These are phyloP conservation scores for Bruguiera gymnorhiza DNA, from an alignment of 345 rosid genomes.

Conservation along the genomic window DNA sequence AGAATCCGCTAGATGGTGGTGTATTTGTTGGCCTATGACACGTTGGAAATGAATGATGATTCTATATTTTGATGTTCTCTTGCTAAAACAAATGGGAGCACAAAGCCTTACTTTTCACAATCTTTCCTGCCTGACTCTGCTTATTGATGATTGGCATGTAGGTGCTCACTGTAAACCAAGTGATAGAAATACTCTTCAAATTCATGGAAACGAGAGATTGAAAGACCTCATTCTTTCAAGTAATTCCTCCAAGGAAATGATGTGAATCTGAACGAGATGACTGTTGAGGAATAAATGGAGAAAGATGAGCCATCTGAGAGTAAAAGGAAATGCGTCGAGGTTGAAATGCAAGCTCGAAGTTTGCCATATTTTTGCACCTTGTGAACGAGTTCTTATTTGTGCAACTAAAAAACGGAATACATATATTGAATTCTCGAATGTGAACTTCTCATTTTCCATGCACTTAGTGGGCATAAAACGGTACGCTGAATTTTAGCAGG, in stretches of 20 bases:
- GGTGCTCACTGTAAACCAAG: conserved; percentile 48
- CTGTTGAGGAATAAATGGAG: conserved; percentile 21
- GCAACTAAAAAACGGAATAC: too few species aligned
- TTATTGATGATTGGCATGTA: conserved; percentile 22
- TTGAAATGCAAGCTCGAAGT: conserved; percentile 3
- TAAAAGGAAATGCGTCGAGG: conserved; percentile 53
- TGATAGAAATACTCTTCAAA: conserved; percentile 65
- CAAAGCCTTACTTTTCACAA: background rate
- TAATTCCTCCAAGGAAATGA: conserved; percentile 57
- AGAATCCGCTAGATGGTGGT: too few species aligned
- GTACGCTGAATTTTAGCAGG: too few species aligned
- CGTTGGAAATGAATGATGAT: background rate
- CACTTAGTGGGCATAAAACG: too few species aligned
- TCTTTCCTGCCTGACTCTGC: background rate
- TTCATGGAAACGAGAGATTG: conserved; percentile 56
- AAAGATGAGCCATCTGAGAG: conserved; percentile 40
- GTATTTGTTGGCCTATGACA: too few species aligned
- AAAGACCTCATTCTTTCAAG: conserved; percentile 69
- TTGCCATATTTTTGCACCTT: background rate
- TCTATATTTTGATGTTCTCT: conserved; percentile 8
- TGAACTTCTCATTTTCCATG: too few species aligned
- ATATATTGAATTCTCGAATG: background rate
- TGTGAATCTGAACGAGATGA: conserved; percentile 36
- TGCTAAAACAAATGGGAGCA: background rate
- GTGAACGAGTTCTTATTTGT: background rate